Evolutionary conservation across 73 alveolate genomes (phyloP), one percentile per base, ranked within the genome.

Genomic region (Paramecium primaurelia): DNA sequence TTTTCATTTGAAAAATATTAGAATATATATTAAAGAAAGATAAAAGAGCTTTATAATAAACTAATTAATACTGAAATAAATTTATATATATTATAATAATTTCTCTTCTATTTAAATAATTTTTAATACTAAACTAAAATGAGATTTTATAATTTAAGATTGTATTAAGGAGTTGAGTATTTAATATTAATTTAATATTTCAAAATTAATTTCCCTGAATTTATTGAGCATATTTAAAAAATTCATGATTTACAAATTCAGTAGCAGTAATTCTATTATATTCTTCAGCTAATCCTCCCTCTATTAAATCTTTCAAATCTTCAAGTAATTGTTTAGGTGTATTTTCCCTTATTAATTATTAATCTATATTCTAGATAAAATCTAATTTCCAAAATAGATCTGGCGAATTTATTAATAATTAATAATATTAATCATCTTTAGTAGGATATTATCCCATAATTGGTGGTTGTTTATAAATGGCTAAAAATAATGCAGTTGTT

Each of bases 231-330:
- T 80, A 42, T 25, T 80, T 44, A 80, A 80, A 80, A 36, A 80
- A 80, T 12, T 80, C 91, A 18, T 80, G 91, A 47, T 80, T 80
- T 0, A 80, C 91, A 49, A 80, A 80, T 26, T 80, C 91, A 8
- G 36, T 47, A 45, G 58, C 58, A 20, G 71, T 80, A 26, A 80
- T 34, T 80, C 91, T 80, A 18, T 80, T 26, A 6, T 73, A 40
- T 90, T 64, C 92, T 83, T 77, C 92, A 30, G 86, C 59, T 38
- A 42, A 42, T 51, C 92, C 90, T n/a, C 58, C 60, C 16, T 68
- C 86, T 58, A 68, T 26, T 20, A 68, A 34, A 77, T 68, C 77
- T 75, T 88, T 68, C 2, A 88, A 36, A n/a, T 30, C 25, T 64
- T 80, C 91, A 8, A 80, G 58, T 44, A 42, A 64, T 20, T 18